Conservation (phyloP, 1,139 yeast species). For the Arxiozyma heterogenica region DNA sequence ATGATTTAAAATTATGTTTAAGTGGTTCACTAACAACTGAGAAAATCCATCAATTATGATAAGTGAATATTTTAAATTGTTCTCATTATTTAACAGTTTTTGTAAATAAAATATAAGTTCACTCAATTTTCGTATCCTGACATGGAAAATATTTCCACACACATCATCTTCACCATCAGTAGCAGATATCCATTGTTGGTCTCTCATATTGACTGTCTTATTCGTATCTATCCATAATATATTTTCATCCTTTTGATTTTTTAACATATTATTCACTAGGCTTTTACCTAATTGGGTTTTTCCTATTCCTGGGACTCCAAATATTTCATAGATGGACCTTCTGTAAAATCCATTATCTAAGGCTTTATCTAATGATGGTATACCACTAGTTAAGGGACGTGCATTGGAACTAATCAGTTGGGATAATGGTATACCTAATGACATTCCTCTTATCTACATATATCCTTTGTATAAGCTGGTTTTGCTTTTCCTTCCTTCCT, state of each 20-base stretch:
- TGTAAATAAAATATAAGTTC: constrained; percentile 24
- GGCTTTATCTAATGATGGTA: constrained; percentile 17
- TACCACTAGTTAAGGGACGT: constrained; percentile 20
- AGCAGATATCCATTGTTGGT: not conserved
- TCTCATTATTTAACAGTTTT: constrained; percentile 6
- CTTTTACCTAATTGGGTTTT: constrained; percentile 23
- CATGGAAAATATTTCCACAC: not conserved
- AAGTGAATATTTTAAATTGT: constrained; percentile 11
- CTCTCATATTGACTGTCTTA: constrained; percentile 11
- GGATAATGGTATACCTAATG: constrained; percentile 28
- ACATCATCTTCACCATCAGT: not conserved
- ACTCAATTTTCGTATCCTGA: constrained; percentile 20
- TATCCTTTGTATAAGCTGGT: not conserved
- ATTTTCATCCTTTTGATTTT: constrained; percentile 6
- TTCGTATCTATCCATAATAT: constrained; percentile 26
- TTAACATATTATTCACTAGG: constrained; percentile 10
- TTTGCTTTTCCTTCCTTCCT: no score
- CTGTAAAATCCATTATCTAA: constrained; percentile 24
- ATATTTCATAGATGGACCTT: constrained; percentile 27
- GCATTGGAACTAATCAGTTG: constrained; percentile 23
- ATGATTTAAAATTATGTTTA: constrained; percentile 13
- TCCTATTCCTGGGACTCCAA: constrained; percentile 30
- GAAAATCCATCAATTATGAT: constrained; percentile 29
- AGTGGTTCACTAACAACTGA: constrained; percentile 21
- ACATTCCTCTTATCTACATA: constrained; percentile 13